Evolutionary conservation across 2,329 filamentous ascomycete species (phyloP).

Genomic region (Penicillium hesseltinei): DNA sequence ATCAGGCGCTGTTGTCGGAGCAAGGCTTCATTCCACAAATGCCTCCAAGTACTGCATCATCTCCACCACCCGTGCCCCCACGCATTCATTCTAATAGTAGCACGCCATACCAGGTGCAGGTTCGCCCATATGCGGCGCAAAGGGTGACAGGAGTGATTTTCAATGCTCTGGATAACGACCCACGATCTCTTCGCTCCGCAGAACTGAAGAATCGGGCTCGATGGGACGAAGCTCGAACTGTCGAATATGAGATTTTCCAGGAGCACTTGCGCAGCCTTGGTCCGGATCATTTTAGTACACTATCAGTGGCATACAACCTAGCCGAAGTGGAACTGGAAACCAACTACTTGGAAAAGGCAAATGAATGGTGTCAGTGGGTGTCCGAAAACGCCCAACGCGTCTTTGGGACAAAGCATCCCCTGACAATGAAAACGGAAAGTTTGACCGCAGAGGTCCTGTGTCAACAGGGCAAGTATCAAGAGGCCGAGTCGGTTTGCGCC

Average conservation of each 20-base stretch:
- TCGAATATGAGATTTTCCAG: conserved; percentile 33
- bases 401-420: conserved; percentile 26
- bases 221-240: conserved; percentile 31
- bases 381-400: conserved; percentile 27
- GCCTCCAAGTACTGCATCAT: conserved; percentile 5
- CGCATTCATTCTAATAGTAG: conserved; percentile 32
- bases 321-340: conserved; percentile 30
- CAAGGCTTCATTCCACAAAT: conserved; percentile 31
- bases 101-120: conserved; percentile 21
- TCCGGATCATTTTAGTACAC: conserved; percentile 30
- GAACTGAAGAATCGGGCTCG: conserved; percentile 27
- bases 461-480: conserved; percentile 26
- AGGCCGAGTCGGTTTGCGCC: conserved; percentile 31
- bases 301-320: conserved; percentile 28
- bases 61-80: conserved; percentile 28
- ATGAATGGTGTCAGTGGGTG: conserved; percentile 34
- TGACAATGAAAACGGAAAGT: conserved; percentile 31
- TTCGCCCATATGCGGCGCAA: conserved; percentile 9
- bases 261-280: conserved; percentile 30
- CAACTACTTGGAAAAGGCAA: conserved; percentile 25
- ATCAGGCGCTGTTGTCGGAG: conserved; percentile 30
- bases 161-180: conserved; percentile 26
- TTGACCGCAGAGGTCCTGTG: conserved; percentile 30
- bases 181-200: conserved; percentile 27
- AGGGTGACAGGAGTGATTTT: conserved; percentile 23